Conservation (phyloP, 163 green algal genomes). For the Volvox carteri region DNA sequence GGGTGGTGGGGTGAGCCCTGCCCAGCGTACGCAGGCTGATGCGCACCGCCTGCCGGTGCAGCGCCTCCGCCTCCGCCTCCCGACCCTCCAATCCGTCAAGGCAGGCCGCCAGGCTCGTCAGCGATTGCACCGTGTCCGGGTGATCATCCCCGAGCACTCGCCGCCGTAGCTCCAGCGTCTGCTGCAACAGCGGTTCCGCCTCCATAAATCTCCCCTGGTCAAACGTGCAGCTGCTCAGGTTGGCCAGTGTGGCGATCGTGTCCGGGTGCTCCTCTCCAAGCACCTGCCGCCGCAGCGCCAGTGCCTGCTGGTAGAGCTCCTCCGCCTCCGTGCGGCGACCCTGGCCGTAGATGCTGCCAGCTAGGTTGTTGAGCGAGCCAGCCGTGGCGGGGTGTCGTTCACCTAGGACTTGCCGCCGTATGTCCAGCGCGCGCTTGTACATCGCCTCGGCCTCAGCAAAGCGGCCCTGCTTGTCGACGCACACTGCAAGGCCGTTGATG, state of each 20-base stretch:
- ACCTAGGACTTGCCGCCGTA: neutral
- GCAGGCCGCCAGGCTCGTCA: constrained; percentile 41
- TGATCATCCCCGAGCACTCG: constrained; percentile 46
- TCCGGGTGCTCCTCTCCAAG: constrained; percentile 43
- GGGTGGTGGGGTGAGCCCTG: constrained; percentile 39
- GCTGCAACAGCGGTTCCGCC: constrained; percentile 25
- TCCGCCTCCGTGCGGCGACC: neutral
- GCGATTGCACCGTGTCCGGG: constrained; percentile 19
- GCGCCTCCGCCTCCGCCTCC: neutral
- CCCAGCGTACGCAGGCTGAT: constrained; percentile 24
- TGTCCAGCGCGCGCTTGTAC: constrained; percentile 12
- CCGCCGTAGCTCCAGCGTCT: constrained; percentile 5
- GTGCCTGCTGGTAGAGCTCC: constrained; percentile 25
- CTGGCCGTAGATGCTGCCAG: neutral
- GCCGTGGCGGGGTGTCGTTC: constrained; percentile 9
- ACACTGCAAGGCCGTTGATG: constrained; percentile 13
- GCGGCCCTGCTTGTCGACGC: constrained; percentile 6
- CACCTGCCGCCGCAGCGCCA: constrained; percentile 25
- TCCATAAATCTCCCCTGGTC: neutral
- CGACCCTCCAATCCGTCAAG: neutral
- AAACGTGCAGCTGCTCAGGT: constrained; percentile 2
- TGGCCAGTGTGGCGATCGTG: constrained; percentile 19
- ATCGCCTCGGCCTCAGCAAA: constrained; percentile 13
- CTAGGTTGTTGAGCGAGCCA: constrained; percentile 28
- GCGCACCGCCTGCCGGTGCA: constrained; percentile 28